phyloP scores from a whole-genome alignment of 208 protist genomes.

The Vickermania ingenoplastis region DNA sequence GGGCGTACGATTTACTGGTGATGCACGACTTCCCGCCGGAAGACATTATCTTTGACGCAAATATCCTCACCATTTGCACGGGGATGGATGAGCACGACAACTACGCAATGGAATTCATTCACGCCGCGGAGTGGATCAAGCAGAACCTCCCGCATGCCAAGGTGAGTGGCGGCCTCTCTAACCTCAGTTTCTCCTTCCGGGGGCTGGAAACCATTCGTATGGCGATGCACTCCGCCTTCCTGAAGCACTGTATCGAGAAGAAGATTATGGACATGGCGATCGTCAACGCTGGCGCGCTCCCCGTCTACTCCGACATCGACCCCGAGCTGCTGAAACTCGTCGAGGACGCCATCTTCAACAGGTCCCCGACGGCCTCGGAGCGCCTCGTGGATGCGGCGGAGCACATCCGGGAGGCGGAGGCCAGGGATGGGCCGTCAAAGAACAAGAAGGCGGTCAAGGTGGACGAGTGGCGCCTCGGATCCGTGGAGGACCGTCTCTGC shows the following conservation, averaged over 20 bases:
- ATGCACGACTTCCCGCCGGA: slow-evolving; percentile 72
- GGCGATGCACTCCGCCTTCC: slow-evolving; percentile 91
- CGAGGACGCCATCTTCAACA: slow-evolving; percentile 93
- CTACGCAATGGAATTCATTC: slow-evolving; percentile 94
- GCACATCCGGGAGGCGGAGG: slow-evolving; percentile 30
- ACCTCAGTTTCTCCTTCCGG: slow-evolving; percentile 96
- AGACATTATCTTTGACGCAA: slow-evolving; percentile 98
- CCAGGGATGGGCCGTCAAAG: slow-evolving; percentile 9
- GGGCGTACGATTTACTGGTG: slow-evolving; percentile 89
- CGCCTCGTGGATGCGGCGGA: slow-evolving; percentile 83
- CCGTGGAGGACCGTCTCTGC: slow-evolving; percentile 81
- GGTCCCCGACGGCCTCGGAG: slow-evolving; percentile 74
- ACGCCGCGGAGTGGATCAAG: slow-evolving; percentile 86
- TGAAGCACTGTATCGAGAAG: slow-evolving; percentile 79
- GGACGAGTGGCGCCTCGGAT: slow-evolving; percentile 78
- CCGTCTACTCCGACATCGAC: slow-evolving; percentile 93
- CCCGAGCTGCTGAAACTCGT: slow-evolving; percentile 69
- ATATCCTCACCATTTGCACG: slow-evolving; percentile 96
- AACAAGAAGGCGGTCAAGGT: slow-evolving; percentile 29
- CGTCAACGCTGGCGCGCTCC: slow-evolving; percentile 92
- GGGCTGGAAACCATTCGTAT: slow-evolving; percentile 80
- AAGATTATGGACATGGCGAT: slow-evolving; percentile 96
- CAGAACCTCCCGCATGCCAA: slow-evolving; percentile 59
- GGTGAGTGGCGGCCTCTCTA: slow-evolving; percentile 93
- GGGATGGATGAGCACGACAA: slow-evolving; percentile 96